These are phyloP conservation scores for Eremothecium sinecaudum DNA, from an alignment of 1,139 yeast species.

Conservation along the genomic window DNA sequence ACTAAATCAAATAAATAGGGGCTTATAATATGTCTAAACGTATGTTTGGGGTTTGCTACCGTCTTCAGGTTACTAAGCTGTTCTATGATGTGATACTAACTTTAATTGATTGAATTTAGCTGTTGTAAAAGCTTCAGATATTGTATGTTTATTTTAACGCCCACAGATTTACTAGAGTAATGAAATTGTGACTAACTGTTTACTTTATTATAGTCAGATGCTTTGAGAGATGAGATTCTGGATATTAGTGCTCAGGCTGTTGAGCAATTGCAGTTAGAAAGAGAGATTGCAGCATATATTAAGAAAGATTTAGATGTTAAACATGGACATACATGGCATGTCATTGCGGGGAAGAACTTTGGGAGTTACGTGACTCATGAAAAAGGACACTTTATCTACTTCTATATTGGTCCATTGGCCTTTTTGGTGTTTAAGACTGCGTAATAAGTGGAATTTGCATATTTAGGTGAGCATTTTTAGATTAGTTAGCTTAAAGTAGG, in stretches of 20 bases:
- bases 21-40: slow-evolving; percentile 2
- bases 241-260: slow-evolving; percentile 50
- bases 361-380: slow-evolving; percentile 92
- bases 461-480: not conserved
- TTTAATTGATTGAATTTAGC: slow-evolving; percentile 17
- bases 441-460: slow-evolving; percentile 13
- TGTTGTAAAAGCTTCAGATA: slow-evolving; percentile 29
- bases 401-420: slow-evolving; percentile 74
- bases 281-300: slow-evolving; percentile 72
- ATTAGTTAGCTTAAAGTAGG: not conserved
- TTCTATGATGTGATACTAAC: too few species aligned
- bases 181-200: too few species aligned
- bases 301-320: slow-evolving; percentile 63
- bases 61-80: not conserved
- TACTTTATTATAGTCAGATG: slow-evolving; percentile 38
- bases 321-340: slow-evolving; percentile 90
- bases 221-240: slow-evolving; percentile 48
- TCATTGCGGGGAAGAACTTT: slow-evolving; percentile 84
- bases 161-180: too few species aligned
- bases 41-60: not conserved
- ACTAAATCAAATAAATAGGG: too few species aligned
- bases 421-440: slow-evolving; percentile 74
- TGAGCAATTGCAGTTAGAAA: slow-evolving; percentile 42
- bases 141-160: slow-evolving; percentile 20
- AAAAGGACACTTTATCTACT: slow-evolving; percentile 72